Base-by-base conservation (phyloP, 345 rosid genomes). In the Hevea brasiliensis region DNA sequence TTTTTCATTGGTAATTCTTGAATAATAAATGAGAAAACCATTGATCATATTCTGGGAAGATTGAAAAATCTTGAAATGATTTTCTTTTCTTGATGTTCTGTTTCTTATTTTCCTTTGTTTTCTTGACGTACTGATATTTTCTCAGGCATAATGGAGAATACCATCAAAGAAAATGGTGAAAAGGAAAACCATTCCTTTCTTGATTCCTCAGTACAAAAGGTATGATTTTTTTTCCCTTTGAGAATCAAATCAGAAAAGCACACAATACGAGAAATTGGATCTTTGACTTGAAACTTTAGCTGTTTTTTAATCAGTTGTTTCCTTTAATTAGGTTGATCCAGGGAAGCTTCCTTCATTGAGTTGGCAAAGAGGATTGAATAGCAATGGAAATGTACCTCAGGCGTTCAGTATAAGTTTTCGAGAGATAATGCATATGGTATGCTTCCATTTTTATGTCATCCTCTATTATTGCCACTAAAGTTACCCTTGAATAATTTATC, bases 401-500 rank as follows among this genome's bases (percentile, higher is more conserved):
- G 73, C 45, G 35, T 85, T 86, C 76, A 77, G 72, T 62, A 32
- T 89, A 20, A 79, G 65, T 27, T 77, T 84, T 42, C 68, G 79
- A 71, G 91, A 88, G 41, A 73, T 80, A 37, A 71, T 79, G 75
- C 91, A 87, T 70, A 17, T 90, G 96, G 96, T 90, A 83, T 61
- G 61, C 37, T 55, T 76, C 41, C 37, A 57, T 45, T 61, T 71
- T 74, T 76, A 10, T 66, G 53, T 57, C 9, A 24, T 56, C 51
- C 37, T n/a, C 32, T 27, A 0, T 50, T 54, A 24, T 14, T 2
- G 61, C 26, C 69, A 20, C 32, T n/a, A n/a, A n/a, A n/a, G n/a
- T n/a, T n/a, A n/a, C n/a, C n/a, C n/a, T n/a, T n/a, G n/a, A n/a
- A n/a, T n/a, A n/a, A n/a, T n/a, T n/a, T n/a, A n/a, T n/a, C n/a